phyloP scores from a whole-genome alignment of 805 yeast genomes.

The Starmera dryadoides region DNA sequence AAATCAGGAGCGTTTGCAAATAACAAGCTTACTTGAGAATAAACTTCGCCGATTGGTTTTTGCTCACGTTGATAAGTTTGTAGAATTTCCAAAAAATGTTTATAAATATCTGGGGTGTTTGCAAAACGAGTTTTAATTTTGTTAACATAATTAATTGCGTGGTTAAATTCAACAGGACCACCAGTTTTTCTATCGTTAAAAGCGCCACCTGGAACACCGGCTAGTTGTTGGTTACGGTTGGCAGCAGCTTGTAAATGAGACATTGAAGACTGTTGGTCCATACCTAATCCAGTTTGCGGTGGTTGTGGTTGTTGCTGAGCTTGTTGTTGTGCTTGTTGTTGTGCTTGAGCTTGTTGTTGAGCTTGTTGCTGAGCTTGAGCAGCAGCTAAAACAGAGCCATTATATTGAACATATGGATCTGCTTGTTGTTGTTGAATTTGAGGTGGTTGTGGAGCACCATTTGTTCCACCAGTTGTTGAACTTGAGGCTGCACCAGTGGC shows the following conservation, averaged over 20 bases:
- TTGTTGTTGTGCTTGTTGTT: constrained; percentile 8
- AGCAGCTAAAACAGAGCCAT: background rate
- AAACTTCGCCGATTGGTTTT: constrained; percentile 91
- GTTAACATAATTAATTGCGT: constrained; percentile 93
- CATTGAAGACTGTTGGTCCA: constrained; percentile 14
- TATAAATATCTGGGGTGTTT: constrained; percentile 91
- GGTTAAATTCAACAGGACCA: constrained; percentile 89
- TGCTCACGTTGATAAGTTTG: constrained; percentile 97
- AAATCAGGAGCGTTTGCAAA: constrained; percentile 93
- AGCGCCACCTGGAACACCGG: constrained; percentile 8
- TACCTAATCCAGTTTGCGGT: constrained; percentile 1
- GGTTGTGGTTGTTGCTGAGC: constrained; percentile 12
- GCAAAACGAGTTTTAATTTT: constrained; percentile 92
- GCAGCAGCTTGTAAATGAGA: constrained; percentile 33
- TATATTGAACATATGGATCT: constrained; percentile 12
- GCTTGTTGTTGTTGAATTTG: constrained; percentile 22
- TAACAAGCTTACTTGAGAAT: constrained; percentile 82
- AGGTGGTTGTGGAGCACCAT: constrained; percentile 12
- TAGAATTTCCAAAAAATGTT: constrained; percentile 86
- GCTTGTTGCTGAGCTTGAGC: constrained; percentile 15
- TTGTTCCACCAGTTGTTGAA: background rate
- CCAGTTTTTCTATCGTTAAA: constrained; percentile 17
- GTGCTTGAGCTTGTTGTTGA: constrained; percentile 15
- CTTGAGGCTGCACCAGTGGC: too few relatives aligned
- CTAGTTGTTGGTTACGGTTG: constrained; percentile 16